These are phyloP conservation scores for Flagelloscypha sp. DNA, from an alignment of 768 basidiomycete species.

Conservation along the genomic window DNA sequence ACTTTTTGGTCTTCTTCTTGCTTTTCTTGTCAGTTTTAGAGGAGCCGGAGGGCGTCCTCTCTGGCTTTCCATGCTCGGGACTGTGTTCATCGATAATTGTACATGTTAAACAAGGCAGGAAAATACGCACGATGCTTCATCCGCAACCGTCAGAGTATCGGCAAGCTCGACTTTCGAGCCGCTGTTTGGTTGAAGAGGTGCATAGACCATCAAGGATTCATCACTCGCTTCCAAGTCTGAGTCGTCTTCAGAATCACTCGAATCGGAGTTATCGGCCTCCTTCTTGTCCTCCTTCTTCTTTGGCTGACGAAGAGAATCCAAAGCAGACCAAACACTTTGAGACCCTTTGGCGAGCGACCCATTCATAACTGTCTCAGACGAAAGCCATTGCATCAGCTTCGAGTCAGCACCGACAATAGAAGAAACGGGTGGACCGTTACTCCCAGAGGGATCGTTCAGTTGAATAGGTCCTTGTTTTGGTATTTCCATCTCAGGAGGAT, in stretches of 20 bases:
- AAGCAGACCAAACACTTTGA: slow-evolving; percentile 50
- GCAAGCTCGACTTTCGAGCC: slow-evolving; percentile 66
- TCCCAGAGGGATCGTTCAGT: not conserved
- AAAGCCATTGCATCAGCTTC: slow-evolving; percentile 40
- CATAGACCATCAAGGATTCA: slow-evolving; percentile 67
- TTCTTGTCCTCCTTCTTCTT: slow-evolving; percentile 14
- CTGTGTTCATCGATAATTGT: slow-evolving; percentile 7
- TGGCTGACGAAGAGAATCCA: slow-evolving; percentile 37
- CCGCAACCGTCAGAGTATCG: slow-evolving; percentile 44
- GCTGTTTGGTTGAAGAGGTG: slow-evolving; percentile 54
- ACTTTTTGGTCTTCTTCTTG: slow-evolving; percentile 7
- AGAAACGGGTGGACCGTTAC: slow-evolving; percentile 5
- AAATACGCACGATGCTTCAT: too few species aligned
- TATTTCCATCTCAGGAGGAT: slow-evolving; percentile 6
- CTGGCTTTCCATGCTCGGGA: slow-evolving; percentile 11
- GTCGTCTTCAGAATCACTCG: slow-evolving; percentile 9
- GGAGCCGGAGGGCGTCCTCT: slow-evolving; percentile 9
- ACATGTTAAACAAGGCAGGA: too few species aligned
- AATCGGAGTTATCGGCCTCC: slow-evolving; percentile 10
- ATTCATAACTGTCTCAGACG: slow-evolving; percentile 59
- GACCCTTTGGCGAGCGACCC: slow-evolving; percentile 33
- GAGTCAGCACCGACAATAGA: slow-evolving; percentile 31
- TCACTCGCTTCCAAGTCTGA: slow-evolving; percentile 33
- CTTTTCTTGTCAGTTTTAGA: slow-evolving; percentile 9
- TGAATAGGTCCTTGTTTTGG: slow-evolving; percentile 5